These are phyloP conservation scores for Fraxinus platypoda DNA, from an alignment of 305 asterid genomes.

Conservation along the genomic window DNA sequence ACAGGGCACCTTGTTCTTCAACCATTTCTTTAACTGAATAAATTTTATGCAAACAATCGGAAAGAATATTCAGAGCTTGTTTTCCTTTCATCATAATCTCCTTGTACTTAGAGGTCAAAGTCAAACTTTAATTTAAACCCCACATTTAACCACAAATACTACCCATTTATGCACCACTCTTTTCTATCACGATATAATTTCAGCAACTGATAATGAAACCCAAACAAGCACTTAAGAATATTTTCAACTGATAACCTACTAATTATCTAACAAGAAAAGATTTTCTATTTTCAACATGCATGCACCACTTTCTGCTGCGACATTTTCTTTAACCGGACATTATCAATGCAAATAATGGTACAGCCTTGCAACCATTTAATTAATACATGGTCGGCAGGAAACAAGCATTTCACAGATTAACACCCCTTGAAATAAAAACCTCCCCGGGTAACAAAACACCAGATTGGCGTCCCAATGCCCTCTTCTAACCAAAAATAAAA, in stretches of 20 bases:
- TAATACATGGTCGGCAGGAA: not conserved
- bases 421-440: not conserved
- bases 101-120: not conserved
- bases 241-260: not conserved
- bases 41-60: not conserved
- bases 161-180: not conserved
- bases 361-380: not conserved
- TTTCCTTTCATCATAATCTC: not conserved
- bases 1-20: not conserved
- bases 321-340: not conserved
- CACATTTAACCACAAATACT: not conserved
- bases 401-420: not conserved
- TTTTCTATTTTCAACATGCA: not conserved
- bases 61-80: not conserved
- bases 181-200: not conserved
- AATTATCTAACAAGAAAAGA: not conserved
- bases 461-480: not conserved
- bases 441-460: not conserved
- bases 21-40: not conserved
- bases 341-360: not conserved
- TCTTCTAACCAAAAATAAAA: not conserved
- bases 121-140: not conserved
- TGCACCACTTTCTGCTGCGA: not conserved
- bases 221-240: not conserved
- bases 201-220: not conserved